Evolutionary conservation across 768 basidiomycete species (phyloP).

Genomic region (Leccinum disarticulatum): DNA sequence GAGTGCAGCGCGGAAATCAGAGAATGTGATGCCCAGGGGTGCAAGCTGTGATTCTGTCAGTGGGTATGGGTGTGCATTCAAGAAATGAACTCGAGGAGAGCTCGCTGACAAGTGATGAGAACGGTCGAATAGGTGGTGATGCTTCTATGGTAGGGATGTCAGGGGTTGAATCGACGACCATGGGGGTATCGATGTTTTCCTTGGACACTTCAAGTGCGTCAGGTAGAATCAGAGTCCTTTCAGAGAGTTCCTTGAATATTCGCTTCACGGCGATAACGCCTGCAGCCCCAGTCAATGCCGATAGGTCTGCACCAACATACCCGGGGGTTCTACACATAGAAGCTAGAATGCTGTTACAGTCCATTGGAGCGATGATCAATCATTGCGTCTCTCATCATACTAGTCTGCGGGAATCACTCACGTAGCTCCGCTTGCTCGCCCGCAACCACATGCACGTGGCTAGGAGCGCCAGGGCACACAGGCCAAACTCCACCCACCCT

Average conservation of each 20-base stretch:
- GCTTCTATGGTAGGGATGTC: constrained; percentile 21
- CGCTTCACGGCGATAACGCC: constrained; percentile 96
- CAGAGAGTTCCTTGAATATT: constrained; percentile 81
- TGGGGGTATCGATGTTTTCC: constrained; percentile 31
- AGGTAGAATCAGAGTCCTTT: constrained; percentile 60
- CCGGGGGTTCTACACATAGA: constrained; percentile 63
- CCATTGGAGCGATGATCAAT: constrained; percentile 19
- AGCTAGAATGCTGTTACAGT: constrained; percentile 33
- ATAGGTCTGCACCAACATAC: constrained; percentile 94
- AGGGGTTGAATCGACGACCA: constrained; percentile 37
- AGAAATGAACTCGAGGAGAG: constrained; percentile 73
- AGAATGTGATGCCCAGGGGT: constrained; percentile 75
- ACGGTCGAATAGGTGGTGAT: constrained; percentile 25
- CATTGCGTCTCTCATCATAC: constrained; percentile 32
- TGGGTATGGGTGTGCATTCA: constrained; percentile 81
- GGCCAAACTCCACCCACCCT: constrained; percentile 72
- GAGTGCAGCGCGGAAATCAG: constrained; percentile 83
- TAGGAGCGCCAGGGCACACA: constrained; percentile 55
- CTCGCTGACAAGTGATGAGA: constrained; percentile 38
- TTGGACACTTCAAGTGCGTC: constrained; percentile 26
- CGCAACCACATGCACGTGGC: constrained; percentile 56
- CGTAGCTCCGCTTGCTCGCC: constrained; percentile 37
- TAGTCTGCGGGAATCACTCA: constrained; percentile 44
- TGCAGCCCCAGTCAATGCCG: constrained; percentile 88
- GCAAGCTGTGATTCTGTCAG: constrained; percentile 76